Conservation (phyloP, 768 basidiomycete genomes). For the Suillus variegatus region DNA sequence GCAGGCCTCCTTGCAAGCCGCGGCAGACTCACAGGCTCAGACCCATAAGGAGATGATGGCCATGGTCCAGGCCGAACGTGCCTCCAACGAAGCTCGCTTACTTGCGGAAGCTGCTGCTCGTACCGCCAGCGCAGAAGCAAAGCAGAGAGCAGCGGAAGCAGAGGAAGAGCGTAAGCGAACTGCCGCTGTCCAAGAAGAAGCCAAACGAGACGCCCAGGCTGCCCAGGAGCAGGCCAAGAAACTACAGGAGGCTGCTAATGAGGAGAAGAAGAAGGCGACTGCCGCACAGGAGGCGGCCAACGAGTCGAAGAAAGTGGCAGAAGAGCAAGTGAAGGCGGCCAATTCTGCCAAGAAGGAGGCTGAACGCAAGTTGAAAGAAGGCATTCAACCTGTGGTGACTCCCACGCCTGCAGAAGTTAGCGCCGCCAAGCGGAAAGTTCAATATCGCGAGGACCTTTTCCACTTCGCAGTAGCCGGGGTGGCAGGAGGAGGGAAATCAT, state of each 20-base stretch:
- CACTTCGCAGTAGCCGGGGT: constrained; percentile 33
- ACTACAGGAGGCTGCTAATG: constrained; percentile 17
- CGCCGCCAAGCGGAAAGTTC: constrained; percentile 25
- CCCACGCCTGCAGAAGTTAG: constrained; percentile 29
- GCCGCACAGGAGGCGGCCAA: constrained; percentile 18
- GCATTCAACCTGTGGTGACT: constrained; percentile 31
- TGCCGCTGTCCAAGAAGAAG: constrained; percentile 11
- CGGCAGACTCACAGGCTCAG: constrained; percentile 1
- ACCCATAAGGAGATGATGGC: constrained; percentile 6
- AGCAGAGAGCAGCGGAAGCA: constrained; percentile 3
- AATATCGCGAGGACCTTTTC: constrained; percentile 30
- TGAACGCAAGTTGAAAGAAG: constrained; percentile 26
- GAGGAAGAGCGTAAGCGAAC: constrained; percentile 16
- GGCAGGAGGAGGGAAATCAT: constrained; percentile 33
- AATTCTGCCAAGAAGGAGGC: neutral
- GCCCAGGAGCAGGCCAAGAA: constrained; percentile 14
- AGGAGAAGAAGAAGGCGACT: constrained; percentile 21
- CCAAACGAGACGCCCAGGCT: constrained; percentile 4
- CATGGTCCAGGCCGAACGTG: constrained; percentile 2
- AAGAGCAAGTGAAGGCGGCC: constrained; percentile 16
- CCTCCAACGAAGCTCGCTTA: constrained; percentile 4
- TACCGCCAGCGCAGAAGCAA: neutral
- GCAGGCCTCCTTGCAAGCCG: neutral
- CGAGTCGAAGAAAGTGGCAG: constrained; percentile 12
- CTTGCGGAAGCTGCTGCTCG: constrained; percentile 11